Percentiles rank a stretch among this genome's conserved stretches.
These are phyloP conservation scores for Globisporangium uncinulatum DNA, from an alignment of 352 stramenopile species.

Conservation along the genomic window DNA sequence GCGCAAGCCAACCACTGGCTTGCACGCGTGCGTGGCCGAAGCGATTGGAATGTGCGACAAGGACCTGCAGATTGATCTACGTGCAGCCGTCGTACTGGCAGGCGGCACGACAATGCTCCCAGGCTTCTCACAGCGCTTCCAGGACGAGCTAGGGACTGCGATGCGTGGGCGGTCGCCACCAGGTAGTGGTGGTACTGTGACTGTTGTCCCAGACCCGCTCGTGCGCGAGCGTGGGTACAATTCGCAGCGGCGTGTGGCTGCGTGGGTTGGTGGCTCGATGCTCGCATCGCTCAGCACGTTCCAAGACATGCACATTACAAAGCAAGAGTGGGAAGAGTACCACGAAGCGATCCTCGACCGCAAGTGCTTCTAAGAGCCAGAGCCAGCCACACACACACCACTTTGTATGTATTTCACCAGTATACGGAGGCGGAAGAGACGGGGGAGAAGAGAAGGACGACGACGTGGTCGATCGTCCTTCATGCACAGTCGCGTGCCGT, in stretches of 20 bases:
- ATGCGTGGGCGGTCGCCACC: conserved; percentile 6
- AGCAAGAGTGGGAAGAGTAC: conserved; percentile 89
- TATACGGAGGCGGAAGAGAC: too few relatives aligned
- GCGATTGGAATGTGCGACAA: conserved; percentile 87
- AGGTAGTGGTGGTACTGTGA: conserved; percentile 18
- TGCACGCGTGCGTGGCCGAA: conserved; percentile 81
- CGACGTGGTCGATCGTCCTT: too few relatives aligned
- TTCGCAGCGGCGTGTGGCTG: conserved; percentile 73
- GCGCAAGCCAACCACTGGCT: conserved; percentile 40
- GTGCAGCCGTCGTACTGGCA: conserved; percentile 68
- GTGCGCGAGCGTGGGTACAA: conserved; percentile 85
- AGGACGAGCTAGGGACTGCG: conserved; percentile 51
- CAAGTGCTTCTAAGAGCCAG: conserved; percentile 61
- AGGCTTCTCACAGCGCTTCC: conserved; percentile 76
- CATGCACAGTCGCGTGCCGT: too few relatives aligned
- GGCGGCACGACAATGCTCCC: conserved; percentile 84
- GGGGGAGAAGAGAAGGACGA: too few relatives aligned
- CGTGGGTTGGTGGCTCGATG: conserved; percentile 89
- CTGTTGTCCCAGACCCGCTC: conserved; percentile 74
- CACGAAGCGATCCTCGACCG: conserved; percentile 78
- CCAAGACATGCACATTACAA: conserved; percentile 83
- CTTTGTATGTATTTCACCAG: too few relatives aligned
- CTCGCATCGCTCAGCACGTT: conserved; percentile 87
- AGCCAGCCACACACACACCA: background rate
- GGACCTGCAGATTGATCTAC: conserved; percentile 77